Percentiles rank a stretch among this genome's conserved stretches.
Conservation (phyloP, 2,329 filamentous ascomycete species). For the Verticillium tricorpus region DNA sequence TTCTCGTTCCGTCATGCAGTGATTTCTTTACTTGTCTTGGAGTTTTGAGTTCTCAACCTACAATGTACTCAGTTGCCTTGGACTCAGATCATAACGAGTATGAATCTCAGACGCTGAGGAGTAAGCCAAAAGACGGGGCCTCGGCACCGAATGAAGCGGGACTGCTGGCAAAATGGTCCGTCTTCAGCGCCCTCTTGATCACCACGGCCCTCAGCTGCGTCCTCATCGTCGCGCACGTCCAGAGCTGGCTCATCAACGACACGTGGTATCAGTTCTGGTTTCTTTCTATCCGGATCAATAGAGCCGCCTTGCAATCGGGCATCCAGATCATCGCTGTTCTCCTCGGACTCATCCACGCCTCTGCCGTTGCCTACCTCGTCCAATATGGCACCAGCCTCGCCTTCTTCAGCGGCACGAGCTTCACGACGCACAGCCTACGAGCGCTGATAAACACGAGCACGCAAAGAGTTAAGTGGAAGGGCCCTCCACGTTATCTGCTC, state of each 20-base stretch:
- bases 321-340: conserved; percentile 4
- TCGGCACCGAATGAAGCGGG: neutral
- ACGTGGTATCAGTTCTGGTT: conserved; percentile 5
- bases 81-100: neutral
- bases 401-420: conserved; percentile 2
- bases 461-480: conserved; percentile 1
- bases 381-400: conserved; percentile 5
- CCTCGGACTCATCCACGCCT: conserved; percentile 5
- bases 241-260: conserved; percentile 4
- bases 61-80: neutral
- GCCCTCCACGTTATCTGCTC: neutral
- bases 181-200: neutral
- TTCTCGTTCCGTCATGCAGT: neutral
- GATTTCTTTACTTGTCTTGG: neutral
- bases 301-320: conserved; percentile 3
- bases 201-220: conserved; percentile 5
- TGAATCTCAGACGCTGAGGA: neutral
- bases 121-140: neutral
- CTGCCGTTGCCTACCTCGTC: conserved; percentile 3
- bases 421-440: conserved; percentile 3
- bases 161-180: neutral
- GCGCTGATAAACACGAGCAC: conserved; percentile 3
- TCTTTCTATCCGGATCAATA: conserved; percentile 2
- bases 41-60: neutral
- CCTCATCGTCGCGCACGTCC: conserved; percentile 2